Conservation (phyloP, 345 rosid genomes). For the Ceriops zippeliana region DNA sequence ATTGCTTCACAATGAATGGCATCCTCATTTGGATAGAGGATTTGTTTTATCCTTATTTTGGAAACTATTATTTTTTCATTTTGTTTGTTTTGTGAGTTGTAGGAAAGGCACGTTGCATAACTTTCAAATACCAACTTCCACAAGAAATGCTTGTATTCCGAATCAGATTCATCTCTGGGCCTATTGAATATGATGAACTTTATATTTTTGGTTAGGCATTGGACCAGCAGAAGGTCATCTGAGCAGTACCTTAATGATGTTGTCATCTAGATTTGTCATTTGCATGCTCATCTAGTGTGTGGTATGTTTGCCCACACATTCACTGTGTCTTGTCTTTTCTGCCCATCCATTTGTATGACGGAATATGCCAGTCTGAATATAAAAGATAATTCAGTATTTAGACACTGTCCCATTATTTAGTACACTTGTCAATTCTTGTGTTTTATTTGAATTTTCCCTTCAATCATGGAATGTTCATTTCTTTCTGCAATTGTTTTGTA, state of each 20-base stretch:
- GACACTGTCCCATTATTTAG: neutral
- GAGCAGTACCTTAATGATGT: too few species aligned
- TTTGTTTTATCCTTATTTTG: neutral
- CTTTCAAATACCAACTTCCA: too few species aligned
- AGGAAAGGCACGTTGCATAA: too few species aligned
- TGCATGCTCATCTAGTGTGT: neutral
- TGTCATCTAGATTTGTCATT: too few species aligned
- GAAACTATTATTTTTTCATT: neutral
- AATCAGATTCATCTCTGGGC: neutral
- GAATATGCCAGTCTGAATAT: neutral
- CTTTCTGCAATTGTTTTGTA: neutral
- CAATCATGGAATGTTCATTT: too few species aligned
- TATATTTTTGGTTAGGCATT: too few species aligned
- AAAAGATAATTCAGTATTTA: neutral
- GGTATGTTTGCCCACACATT: neutral
- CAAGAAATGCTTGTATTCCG: too few species aligned
- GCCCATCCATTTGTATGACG: neutral
- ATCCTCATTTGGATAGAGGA: neutral
- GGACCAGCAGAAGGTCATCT: too few species aligned
- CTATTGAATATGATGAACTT: neutral
- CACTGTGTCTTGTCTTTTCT: neutral
- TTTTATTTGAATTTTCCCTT: too few species aligned
- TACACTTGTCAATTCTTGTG: too few species aligned
- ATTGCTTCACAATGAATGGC: too few species aligned
- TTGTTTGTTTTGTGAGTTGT: neutral